Base-by-base conservation (phyloP, 345 rosid species). In the Aquilaria sinensis region DNA sequence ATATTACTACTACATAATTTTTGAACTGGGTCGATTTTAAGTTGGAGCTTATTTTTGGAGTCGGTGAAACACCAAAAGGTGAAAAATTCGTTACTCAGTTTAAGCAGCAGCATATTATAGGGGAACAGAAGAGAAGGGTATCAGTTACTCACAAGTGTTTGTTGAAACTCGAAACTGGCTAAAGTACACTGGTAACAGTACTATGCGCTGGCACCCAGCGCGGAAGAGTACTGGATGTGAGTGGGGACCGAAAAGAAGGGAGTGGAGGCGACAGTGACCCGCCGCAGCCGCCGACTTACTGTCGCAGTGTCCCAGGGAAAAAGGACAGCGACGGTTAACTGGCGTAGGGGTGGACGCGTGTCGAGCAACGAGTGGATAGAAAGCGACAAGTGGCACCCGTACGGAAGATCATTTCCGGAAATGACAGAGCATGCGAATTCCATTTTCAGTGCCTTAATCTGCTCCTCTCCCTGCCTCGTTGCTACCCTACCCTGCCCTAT, bases 281-380 rank as follows among this genome's bases (percentile, higher is more conserved):
- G 79, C 78, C 79, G 80, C 72, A 81, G 78, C 77, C 73, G 87
- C 82, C 83, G 87, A 78, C 79, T 70, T 77, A 69, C 73, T 53
- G 83, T 73, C 65, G 30, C 49, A n/a, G 13, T 49, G 63, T 73
- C 60, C 73, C 31, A 13, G 43, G 5, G 43, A 37, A 37, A 5
- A 37, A 37, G 53, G 82, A 83, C 65, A 86, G 81, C 70, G 78
- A 86, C 74, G 64, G 66, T 31, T 68, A 69, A 81, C 72, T 16
- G 70, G 71, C 6, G 23, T 4, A 9, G 12, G 14, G 30, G 2
- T 15, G 49, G 31, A 33, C 51, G 59, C 72, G 76, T 62, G 75
- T 65, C 70, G 33, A 0, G 0, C 2, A 5, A 2, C 0, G 1
- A 67, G 0, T 70, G 69, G 75, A 3, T 2, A 23, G 14, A 0